A percentile compares a stretch with the other conserved stretches of the same genome.
phyloP scores from a whole-genome alignment of 108 stramenopile genomes.

The Pelagomonas calceolata region DNA sequence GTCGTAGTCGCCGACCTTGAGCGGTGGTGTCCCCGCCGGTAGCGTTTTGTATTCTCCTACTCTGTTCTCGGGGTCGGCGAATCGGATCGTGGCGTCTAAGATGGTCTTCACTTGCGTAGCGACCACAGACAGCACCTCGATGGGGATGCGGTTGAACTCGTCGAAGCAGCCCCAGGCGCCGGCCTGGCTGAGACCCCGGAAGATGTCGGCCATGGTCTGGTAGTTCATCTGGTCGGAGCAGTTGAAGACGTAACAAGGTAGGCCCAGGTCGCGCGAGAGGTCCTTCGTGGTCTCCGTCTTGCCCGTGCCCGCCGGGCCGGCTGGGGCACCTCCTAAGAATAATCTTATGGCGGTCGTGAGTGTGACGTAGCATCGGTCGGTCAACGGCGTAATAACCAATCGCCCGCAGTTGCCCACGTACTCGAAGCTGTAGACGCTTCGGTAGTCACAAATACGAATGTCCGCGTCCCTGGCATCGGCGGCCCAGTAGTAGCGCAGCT shows the following conservation, averaged over 20 bases:
- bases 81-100: constrained; percentile 29
- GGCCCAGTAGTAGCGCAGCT: constrained; percentile 25
- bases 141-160: constrained; percentile 33
- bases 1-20: constrained; percentile 32
- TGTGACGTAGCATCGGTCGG: constrained; percentile 34
- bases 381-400: constrained; percentile 36
- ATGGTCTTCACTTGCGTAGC: constrained; percentile 46
- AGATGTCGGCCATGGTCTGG: constrained; percentile 47
- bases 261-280: constrained; percentile 34
- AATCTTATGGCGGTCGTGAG: constrained; percentile 33
- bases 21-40: constrained; percentile 44
- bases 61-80: constrained; percentile 28
- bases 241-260: constrained; percentile 50
- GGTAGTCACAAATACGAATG: constrained; percentile 30
- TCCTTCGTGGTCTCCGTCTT: constrained; percentile 46
- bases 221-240: constrained; percentile 54
- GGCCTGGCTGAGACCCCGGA: constrained; percentile 34
- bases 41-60: constrained; percentile 27
- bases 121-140: constrained; percentile 42
- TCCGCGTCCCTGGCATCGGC: constrained; percentile 9
- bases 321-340: constrained; percentile 40
- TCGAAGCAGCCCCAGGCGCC: constrained; percentile 41
- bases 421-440: constrained; percentile 15
- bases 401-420: constrained; percentile 28
- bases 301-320: constrained; percentile 39